Conservation (phyloP, 2,329 filamentous ascomycete species). For the Ilyonectria robusta region DNA sequence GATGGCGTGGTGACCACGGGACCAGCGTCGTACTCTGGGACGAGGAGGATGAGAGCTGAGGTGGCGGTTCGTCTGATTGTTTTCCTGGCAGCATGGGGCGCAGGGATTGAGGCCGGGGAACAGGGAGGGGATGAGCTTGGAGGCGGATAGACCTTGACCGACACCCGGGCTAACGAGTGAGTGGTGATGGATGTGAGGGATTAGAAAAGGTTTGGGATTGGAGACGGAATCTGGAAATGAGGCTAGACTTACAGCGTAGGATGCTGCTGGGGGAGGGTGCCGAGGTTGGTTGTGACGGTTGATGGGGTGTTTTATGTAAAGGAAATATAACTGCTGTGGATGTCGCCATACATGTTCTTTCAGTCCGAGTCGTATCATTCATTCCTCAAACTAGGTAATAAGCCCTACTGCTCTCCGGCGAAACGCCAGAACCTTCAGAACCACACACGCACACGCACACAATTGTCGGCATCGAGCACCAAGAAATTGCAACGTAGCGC, state of each 20-base stretch:
- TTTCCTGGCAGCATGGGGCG: background rate
- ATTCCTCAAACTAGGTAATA: background rate
- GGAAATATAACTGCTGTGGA: too few species aligned
- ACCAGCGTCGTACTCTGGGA: background rate
- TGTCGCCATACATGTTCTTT: background rate
- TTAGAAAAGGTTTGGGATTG: background rate
- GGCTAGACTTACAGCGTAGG: background rate
- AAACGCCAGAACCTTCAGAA: background rate
- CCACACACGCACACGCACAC: background rate
- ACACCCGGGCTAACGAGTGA: background rate
- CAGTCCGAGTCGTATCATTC: background rate
- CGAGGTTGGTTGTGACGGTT: background rate
- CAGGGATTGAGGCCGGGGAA: background rate
- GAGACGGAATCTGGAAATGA: background rate
- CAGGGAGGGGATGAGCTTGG: background rate
- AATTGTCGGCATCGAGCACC: background rate
- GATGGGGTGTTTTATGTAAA: background rate
- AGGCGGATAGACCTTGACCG: background rate
- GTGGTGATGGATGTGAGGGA: constrained; percentile 1
- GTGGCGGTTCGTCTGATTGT: background rate
- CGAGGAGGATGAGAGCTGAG: background rate
- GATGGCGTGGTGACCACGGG: constrained; percentile 2
- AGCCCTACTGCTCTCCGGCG: background rate
- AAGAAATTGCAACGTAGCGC: background rate
- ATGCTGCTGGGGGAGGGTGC: background rate